Percentiles rank a stretch among this genome's conserved stretches.
Conservation (phyloP, 495 filamentous ascomycete species). For the Aspergillus haitiensis region DNA sequence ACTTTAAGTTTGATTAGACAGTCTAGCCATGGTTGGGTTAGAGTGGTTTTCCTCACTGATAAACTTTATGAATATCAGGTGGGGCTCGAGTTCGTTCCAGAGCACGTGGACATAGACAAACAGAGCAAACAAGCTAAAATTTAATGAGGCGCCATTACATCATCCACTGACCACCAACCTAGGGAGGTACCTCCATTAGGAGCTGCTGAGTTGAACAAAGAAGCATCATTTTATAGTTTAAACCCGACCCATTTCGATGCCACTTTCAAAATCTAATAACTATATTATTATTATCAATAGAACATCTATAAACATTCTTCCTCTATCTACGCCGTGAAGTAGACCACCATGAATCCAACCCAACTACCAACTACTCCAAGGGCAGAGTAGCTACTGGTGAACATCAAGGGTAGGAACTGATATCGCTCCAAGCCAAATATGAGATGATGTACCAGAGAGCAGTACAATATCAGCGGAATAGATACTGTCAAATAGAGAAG, state of each 20-base stretch:
- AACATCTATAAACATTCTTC: neutral
- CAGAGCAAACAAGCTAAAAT: constrained; percentile 35
- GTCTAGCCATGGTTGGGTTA: constrained; percentile 31
- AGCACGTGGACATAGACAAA: constrained; percentile 36
- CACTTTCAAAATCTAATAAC: no score
- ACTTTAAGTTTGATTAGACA: no score
- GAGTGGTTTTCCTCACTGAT: constrained; percentile 19
- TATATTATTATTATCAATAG: no score
- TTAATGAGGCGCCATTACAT: constrained; percentile 4
- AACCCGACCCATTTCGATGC: no score
- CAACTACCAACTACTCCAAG: constrained; percentile 96
- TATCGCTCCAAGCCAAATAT: constrained; percentile 74
- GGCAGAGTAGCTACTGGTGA: constrained; percentile 92
- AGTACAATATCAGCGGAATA: constrained; percentile 87
- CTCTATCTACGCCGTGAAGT: constrained; percentile 64
- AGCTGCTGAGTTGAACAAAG: no score
- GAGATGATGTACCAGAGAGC: constrained; percentile 76
- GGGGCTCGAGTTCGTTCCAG: constrained; percentile 24
- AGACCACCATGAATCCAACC: constrained; percentile 93
- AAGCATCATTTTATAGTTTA: no score
- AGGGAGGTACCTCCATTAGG: no score
- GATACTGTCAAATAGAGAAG: constrained; percentile 82
- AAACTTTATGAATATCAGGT: constrained; percentile 36
- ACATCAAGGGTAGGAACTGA: constrained; percentile 95
- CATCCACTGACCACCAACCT: constrained; percentile 14